Base-by-base conservation (phyloP, 148 eudicot genomes). In the Rhododendron kiyosumense region DNA sequence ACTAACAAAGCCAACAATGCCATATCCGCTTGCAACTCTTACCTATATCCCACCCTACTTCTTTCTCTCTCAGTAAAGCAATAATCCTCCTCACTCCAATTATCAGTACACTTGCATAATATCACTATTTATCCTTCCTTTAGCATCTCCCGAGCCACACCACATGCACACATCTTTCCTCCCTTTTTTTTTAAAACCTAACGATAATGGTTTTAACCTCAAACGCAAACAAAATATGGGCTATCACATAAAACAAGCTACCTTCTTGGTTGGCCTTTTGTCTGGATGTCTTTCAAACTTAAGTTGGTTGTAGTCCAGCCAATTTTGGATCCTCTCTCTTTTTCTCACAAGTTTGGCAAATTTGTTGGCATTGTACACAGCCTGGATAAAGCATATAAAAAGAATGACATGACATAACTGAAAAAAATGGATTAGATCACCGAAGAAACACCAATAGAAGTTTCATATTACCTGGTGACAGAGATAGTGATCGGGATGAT, bases 301-400 rank as follows among this genome's bases (percentile, higher is more conserved):
- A 81, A 94, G 94, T 87, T 89, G 95, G 91, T 94, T 81, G 88
- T 95, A 97, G 84, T 97, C 99, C 85, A 97, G 89, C 99, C 98
- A 95, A 87, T 94, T 94, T 81, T 93, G 96, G 85, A 94, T 88
- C 86, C 90, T 90, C 30, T 91, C 88, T 87, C 98, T 90, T 90
- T 91, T 89, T 83, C 89, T 88, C 85, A 92, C 93, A 84, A 97
- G 93, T 87, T 88, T 94, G 48, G 96, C 95, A 81, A 97, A 97
- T 88, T 95, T 95, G 90, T 95, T 97, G 34, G 96, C 94, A 85
- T 97, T 90, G 88, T 94, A 97, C 26, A 97, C 98, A n/a, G 88
- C 96, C 99, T 96, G 90, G 87, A 79, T 45, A n/a, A 78, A 63
- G 7, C 38, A 71, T 12, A 67, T 20, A 34, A 81, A 77, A 45